A percentile compares a stretch with the other conserved stretches of the same genome.
phyloP scores from a whole-genome alignment of 2,329 filamentous ascomycete species.

The Paraphoma chrysanthemicola region DNA sequence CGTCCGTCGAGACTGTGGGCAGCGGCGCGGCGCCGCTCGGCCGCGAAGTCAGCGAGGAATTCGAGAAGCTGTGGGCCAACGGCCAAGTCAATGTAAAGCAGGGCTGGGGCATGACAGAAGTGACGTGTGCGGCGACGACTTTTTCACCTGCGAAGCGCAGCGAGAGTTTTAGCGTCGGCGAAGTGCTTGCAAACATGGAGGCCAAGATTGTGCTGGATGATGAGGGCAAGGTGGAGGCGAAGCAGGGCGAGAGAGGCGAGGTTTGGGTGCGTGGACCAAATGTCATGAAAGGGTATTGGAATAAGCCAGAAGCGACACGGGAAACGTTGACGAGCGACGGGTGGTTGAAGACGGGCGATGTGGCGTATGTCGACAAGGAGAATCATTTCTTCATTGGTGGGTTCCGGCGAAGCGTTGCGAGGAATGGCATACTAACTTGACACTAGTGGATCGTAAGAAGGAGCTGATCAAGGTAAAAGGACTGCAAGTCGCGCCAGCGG shows the following conservation, averaged over 20 bases:
- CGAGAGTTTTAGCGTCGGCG: slow-evolving; percentile 64
- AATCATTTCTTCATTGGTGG: slow-evolving; percentile 65
- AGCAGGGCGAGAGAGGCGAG: slow-evolving; percentile 66
- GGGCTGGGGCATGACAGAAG: slow-evolving; percentile 89
- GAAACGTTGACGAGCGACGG: slow-evolving; percentile 68
- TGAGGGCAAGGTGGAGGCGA: slow-evolving; percentile 59
- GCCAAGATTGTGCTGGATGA: slow-evolving; percentile 69
- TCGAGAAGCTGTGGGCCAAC: slow-evolving; percentile 63
- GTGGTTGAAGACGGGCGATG: slow-evolving; percentile 76
- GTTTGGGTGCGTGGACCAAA: slow-evolving; percentile 76
- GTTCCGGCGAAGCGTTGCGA: background rate
- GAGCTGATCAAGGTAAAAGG: slow-evolving; percentile 70
- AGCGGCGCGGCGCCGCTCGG: slow-evolving; percentile 73
- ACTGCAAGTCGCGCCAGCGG: slow-evolving; percentile 67
- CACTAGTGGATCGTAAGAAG: slow-evolving; percentile 72
- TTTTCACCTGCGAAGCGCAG: slow-evolving; percentile 65
- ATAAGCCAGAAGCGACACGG: slow-evolving; percentile 70
- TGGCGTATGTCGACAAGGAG: slow-evolving; percentile 66
- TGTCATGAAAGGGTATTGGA: slow-evolving; percentile 80
- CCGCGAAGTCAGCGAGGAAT: slow-evolving; percentile 55
- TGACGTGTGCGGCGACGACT: slow-evolving; percentile 72
- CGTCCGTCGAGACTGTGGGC: slow-evolving; percentile 65
- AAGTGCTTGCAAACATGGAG: slow-evolving; percentile 72
- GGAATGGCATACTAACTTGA: background rate
- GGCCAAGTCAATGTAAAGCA: slow-evolving; percentile 65